These are phyloP conservation scores for Alternaria sp. DNA, from an alignment of 2,329 filamentous ascomycete species.

Conservation along the genomic window DNA sequence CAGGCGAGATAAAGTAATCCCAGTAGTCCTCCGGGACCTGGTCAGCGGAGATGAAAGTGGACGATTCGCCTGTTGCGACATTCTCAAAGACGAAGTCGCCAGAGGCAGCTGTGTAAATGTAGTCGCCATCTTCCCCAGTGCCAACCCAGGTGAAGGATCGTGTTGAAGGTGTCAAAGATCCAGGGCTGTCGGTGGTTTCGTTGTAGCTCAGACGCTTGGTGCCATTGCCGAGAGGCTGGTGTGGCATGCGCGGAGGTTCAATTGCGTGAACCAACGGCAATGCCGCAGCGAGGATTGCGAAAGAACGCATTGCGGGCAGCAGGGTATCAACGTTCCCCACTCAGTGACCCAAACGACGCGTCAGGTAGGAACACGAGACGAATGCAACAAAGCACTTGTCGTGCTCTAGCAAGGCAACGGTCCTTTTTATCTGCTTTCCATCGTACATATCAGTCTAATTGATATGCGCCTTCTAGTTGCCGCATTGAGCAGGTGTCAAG, in stretches of 20 bases:
- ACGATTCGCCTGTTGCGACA: slow-evolving; percentile 65
- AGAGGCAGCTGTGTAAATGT: slow-evolving; percentile 62
- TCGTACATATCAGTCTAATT: slow-evolving; percentile 31
- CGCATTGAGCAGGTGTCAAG: slow-evolving; percentile 46
- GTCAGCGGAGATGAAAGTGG: slow-evolving; percentile 66
- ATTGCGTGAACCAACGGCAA: slow-evolving; percentile 46
- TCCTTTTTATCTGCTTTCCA: slow-evolving; percentile 32
- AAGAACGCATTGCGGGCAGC: slow-evolving; percentile 37
- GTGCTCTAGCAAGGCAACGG: slow-evolving; percentile 8
- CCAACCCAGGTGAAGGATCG: slow-evolving; percentile 65
- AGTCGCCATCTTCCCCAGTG: slow-evolving; percentile 68
- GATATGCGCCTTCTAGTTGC: slow-evolving; percentile 40
- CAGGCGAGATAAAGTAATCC: slow-evolving; percentile 70
- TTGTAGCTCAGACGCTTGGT: slow-evolving; percentile 68
- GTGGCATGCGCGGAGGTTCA: slow-evolving; percentile 63
- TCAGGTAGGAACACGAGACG: slow-evolving; percentile 27
- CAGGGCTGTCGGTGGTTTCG: slow-evolving; percentile 62
- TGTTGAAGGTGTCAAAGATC: slow-evolving; percentile 53
- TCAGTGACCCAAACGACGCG: slow-evolving; percentile 20
- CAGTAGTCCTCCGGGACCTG: slow-evolving; percentile 64
- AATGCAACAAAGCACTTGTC: slow-evolving; percentile 19
- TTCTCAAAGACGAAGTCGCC: slow-evolving; percentile 69
- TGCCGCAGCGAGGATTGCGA: slow-evolving; percentile 37
- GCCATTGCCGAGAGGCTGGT: slow-evolving; percentile 66
- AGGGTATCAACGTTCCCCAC: slow-evolving; percentile 7